These are phyloP conservation scores for Physocladia obscura DNA, from an alignment of 192 early-diverging fungal species.

Conservation along the genomic window DNA sequence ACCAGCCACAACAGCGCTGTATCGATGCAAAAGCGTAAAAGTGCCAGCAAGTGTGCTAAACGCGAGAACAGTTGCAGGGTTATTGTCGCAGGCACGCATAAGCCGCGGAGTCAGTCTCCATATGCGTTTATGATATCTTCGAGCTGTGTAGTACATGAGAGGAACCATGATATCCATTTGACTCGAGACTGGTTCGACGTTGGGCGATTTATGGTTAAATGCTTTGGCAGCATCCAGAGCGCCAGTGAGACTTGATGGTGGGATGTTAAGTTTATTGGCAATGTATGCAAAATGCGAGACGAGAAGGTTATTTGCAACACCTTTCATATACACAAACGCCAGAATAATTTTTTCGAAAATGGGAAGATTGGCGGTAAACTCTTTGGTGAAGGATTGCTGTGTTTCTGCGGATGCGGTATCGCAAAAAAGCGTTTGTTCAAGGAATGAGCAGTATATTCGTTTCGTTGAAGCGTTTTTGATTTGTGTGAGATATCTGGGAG, in stretches of 20 bases:
- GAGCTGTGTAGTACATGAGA: not conserved
- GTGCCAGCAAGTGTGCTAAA: not conserved
- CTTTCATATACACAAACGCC: constrained; percentile 3
- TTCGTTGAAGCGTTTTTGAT: not conserved
- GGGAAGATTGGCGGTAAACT: not conserved
- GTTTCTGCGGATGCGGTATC: not conserved
- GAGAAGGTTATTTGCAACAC: not conserved
- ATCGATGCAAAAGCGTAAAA: not conserved
- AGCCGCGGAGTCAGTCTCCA: not conserved
- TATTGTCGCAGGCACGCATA: not conserved
- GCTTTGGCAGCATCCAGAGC: not conserved
- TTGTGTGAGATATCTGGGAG: not conserved
- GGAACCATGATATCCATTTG: not conserved
- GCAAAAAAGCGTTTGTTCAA: not conserved
- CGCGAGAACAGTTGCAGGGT: not conserved
- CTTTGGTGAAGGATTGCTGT: not conserved
- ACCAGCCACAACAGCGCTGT: not conserved
- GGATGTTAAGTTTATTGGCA: not conserved
- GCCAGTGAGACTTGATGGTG: not conserved
- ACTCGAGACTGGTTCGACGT: not conserved
- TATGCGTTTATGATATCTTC: not conserved
- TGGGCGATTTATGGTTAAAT: not conserved
- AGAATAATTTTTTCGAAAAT: not conserved
- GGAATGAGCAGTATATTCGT: not conserved
- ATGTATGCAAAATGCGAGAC: not conserved